Evolutionary conservation across 192 early-diverging fungal species (phyloP), one percentile per base, ranked within the genome.

Genomic region (Polychytrium aggregatum): DNA sequence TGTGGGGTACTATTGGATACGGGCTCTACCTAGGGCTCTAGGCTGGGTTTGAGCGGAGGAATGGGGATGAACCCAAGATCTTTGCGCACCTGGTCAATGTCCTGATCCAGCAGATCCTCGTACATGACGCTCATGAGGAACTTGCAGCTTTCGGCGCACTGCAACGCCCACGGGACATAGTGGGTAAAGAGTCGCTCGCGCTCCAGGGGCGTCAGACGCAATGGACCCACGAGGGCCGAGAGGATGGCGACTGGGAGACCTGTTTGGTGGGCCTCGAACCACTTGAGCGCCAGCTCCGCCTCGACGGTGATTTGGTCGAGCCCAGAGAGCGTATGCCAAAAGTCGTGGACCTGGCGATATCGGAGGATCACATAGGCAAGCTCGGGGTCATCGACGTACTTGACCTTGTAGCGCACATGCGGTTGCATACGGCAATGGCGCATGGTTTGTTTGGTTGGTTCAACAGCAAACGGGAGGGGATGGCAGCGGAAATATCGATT

Each of bases 271-370:
- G 84, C 81, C 62, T 98, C 95, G 57, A 95, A 88, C 80, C 86
- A 87, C 71, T 98, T 98, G 33, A 98, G 71, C 4, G 84, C 90
- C 44, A 96, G 68, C 72, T 98, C 95, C 29, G 82, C 88, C 53
- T 89, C 85, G 4, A 94, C 84, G 2, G 82, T 81, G 1, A 85
- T 74, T 14, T 41, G 16, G 2, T 35, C 39, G 28, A 97, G 53
- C 36, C 87, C 91, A 22, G 87, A 84, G 21, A 98, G 59, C 0
- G 82, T 80, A 59, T 98, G 95, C 57, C 83, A 92, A 61, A 96
- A 90, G 60, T 98, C 92, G 47, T 95, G 92, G 29, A 84, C 83
- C 71, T 98, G 83, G 20, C 95, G 78, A 55, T 92, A 93, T 55
- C 95, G 70, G 56, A 77, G 74, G 79, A 98, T 84, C 45, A 98